Base-by-base conservation (phyloP, 2,329 filamentous ascomycete genomes). In the Fusarium brachygibbosum region DNA sequence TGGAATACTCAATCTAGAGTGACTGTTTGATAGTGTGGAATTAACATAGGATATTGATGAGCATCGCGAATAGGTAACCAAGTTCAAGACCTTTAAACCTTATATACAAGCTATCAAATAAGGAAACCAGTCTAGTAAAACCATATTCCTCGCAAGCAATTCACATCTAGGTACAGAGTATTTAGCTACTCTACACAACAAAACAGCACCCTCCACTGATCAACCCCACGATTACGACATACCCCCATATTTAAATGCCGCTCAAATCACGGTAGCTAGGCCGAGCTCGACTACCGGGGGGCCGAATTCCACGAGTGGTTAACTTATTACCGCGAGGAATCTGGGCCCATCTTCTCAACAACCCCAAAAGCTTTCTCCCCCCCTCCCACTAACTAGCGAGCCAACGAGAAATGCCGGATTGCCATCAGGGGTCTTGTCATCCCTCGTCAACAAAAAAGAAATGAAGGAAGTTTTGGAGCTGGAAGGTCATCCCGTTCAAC, bases 401-500 rank as follows among this genome's bases (percentile, higher is more conserved):
- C 71, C 71, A 74, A 74, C 71, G 71, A 74, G 67, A 63, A 67
- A 49, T 63, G 50, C 28, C 42, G 58, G 48, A 72, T 74, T 74
- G 57, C 54, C 66, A 67, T 73, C 66, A 73, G 51, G 66, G 60
- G 56, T 66, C 52, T 31, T 48, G 49, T 65, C 17, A 64, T 55
- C 38, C 50, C 21, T 32, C 28, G 50, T 54, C 63, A 67, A 70
- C 66, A 67, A 69, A 69, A 69, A 55, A 58, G 54, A 66, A 60
- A 49, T n/a, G 51, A 31, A 58, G 25, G 29, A 29, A 44, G 31
- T 38, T 34, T 25, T 57, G 23, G 32, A 51, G 17, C 29, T 29
- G 37, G 21, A 46, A 32, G 34, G 44, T 50, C 28, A 41, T 48
- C 32, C 34, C 31, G 19, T 49, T 34, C 11, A 23, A 28, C 41